phyloP scores from a whole-genome alignment of 2,329 filamentous ascomycete species.

The Raffaelea ambrosiae region DNA sequence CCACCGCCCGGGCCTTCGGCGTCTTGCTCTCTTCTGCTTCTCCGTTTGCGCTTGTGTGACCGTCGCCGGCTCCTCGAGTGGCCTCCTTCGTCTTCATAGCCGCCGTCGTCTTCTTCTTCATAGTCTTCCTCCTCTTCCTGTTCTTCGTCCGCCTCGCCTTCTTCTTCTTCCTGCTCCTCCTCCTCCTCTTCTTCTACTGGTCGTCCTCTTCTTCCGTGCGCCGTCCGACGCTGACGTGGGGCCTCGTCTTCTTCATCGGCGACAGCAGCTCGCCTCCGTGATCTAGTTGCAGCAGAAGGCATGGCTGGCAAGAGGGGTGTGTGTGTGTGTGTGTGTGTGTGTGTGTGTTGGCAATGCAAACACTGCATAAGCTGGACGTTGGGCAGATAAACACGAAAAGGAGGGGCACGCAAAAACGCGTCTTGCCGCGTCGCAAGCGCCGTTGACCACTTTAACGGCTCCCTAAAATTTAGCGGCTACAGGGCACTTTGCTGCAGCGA shows the following conservation, averaged over 20 bases:
- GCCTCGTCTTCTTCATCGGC: background rate
- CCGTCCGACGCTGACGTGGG: background rate
- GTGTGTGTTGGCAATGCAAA: too few relatives aligned
- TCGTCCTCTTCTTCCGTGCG: background rate
- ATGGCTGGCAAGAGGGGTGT: too few relatives aligned
- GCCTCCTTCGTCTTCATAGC: conserved; percentile 63
- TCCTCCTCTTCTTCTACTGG: conserved; percentile 7
- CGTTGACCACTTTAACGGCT: too few relatives aligned
- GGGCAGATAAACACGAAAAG: too few relatives aligned
- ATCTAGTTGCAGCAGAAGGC: too few relatives aligned
- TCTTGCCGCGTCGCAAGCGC: too few relatives aligned
- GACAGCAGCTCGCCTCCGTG: background rate
- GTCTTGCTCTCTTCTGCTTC: conserved; percentile 39
- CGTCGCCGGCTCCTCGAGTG: conserved; percentile 65
- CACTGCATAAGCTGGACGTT: too few relatives aligned
- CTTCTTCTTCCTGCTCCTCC: conserved; percentile 31
- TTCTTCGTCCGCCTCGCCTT: conserved; percentile 51
- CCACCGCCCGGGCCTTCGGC: background rate
- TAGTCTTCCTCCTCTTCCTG: conserved; percentile 47
- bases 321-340: too few relatives aligned
- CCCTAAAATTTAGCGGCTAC: too few relatives aligned
- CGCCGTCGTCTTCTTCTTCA: conserved; percentile 14
- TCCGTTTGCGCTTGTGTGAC: conserved; percentile 35
- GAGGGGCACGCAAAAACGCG: too few relatives aligned
- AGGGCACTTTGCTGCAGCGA: too few relatives aligned